Evolutionary conservation across 2,329 filamentous ascomycete species (phyloP).

Genomic region (Penicillium brasilianum): DNA sequence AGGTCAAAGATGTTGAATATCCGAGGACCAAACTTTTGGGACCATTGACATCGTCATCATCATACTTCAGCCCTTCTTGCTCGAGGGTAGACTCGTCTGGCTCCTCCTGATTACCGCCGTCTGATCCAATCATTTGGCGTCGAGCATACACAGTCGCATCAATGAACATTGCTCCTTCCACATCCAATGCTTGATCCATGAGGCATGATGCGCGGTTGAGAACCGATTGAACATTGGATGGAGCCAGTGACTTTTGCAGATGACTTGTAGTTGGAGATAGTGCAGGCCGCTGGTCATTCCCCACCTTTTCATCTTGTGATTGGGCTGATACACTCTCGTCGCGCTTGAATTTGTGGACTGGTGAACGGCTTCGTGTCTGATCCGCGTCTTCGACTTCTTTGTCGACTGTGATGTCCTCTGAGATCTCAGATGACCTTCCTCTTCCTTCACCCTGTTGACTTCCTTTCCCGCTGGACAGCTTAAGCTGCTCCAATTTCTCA

Average conservation of each 20-base stretch:
- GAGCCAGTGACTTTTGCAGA: slow-evolving; percentile 23
- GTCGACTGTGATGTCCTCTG: background rate
- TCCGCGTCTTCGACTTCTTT: background rate
- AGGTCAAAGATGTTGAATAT: slow-evolving; percentile 23
- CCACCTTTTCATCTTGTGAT: slow-evolving; percentile 2
- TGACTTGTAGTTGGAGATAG: slow-evolving; percentile 26
- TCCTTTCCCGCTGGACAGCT: slow-evolving; percentile 5
- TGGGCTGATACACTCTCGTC: background rate
- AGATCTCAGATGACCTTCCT: background rate
- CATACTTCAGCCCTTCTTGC: background rate
- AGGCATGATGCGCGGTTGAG: slow-evolving; percentile 25
- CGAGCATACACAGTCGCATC: slow-evolving; percentile 26
- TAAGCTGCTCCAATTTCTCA: slow-evolving; percentile 19
- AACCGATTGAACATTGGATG: slow-evolving; percentile 23
- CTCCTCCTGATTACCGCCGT: background rate
- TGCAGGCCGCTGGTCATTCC: slow-evolving; percentile 17
- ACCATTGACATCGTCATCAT: slow-evolving; percentile 10
- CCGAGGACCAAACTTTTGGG: slow-evolving; percentile 26
- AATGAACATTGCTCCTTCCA: slow-evolving; percentile 29
- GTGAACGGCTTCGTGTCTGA: slow-evolving; percentile 13
- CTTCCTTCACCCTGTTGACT: background rate
- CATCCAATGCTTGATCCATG: slow-evolving; percentile 27
- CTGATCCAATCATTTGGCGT: slow-evolving; percentile 21
- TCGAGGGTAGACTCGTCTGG: background rate
- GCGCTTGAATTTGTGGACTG: slow-evolving; percentile 20